phyloP scores from a whole-genome alignment of 2,329 filamentous ascomycete genomes.

The Gyromitra esculenta region DNA sequence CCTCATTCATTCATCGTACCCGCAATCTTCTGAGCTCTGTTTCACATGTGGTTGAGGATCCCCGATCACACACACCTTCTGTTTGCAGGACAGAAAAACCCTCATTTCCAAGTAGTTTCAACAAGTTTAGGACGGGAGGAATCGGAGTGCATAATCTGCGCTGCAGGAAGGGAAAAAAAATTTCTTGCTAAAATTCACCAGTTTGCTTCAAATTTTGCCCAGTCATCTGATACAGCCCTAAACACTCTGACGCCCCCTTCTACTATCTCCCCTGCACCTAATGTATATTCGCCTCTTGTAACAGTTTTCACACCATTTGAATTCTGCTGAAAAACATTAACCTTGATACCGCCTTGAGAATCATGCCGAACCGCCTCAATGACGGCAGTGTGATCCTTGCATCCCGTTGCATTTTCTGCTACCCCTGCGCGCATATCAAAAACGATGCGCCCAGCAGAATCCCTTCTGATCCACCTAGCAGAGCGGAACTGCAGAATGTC shows the following conservation, averaged over 20 bases:
- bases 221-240: slow-evolving; percentile 58
- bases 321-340: slow-evolving; percentile 60
- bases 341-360: slow-evolving; percentile 49
- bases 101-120: background rate
- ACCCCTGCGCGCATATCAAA: slow-evolving; percentile 57
- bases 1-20: background rate
- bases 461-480: slow-evolving; percentile 58
- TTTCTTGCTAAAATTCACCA: slow-evolving; percentile 54
- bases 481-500: slow-evolving; percentile 60
- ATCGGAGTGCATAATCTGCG: too few relatives aligned
- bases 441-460: slow-evolving; percentile 26
- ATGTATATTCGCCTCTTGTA: slow-evolving; percentile 57
- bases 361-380: slow-evolving; percentile 57
- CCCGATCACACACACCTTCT: background rate
- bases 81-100: background rate
- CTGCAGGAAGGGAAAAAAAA: too few relatives aligned
- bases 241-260: slow-evolving; percentile 59
- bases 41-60: background rate
- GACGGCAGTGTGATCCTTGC: slow-evolving; percentile 59
- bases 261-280: slow-evolving; percentile 56
- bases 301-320: slow-evolving; percentile 59
- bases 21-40: background rate
- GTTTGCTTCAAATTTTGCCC: slow-evolving; percentile 58
- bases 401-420: slow-evolving; percentile 49
- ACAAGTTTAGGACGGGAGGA: too few relatives aligned